A percentile compares a stretch with the other conserved stretches of the same genome.
These are phyloP conservation scores for Naganishia sp. DNA, from an alignment of 1,284 basidiomycete species.

Conservation along the genomic window DNA sequence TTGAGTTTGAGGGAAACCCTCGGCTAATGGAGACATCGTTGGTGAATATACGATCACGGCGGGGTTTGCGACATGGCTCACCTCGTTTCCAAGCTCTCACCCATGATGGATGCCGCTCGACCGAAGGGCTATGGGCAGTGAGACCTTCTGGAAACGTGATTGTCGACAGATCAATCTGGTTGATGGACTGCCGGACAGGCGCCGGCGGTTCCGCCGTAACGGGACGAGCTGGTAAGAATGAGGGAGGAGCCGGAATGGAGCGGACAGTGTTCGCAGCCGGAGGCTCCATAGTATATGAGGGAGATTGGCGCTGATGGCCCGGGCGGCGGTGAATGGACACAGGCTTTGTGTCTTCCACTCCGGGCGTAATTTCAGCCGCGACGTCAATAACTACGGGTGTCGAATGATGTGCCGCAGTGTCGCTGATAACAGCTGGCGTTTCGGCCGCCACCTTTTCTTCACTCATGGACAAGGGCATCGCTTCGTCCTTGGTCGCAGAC, in stretches of 20 bases:
- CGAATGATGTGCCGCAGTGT: neutral
- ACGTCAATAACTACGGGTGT: neutral
- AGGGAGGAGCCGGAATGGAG: slow-evolving; percentile 12
- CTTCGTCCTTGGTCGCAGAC: neutral
- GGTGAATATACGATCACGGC: neutral
- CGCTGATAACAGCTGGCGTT: neutral
- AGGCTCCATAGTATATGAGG: slow-evolving; percentile 26
- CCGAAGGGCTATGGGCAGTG: slow-evolving; percentile 14
- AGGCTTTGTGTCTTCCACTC: slow-evolving; percentile 7
- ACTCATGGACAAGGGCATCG: slow-evolving; percentile 9
- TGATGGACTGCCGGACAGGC: slow-evolving; percentile 1
- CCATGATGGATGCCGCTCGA: slow-evolving; percentile 21
- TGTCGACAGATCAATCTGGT: slow-evolving; percentile 8
- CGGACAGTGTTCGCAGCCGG: slow-evolving; percentile 11
- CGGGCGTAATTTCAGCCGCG: neutral
- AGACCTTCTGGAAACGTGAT: slow-evolving; percentile 32
- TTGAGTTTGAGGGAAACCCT: slow-evolving; percentile 16
- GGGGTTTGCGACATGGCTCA: slow-evolving; percentile 7
- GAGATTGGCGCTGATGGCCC: slow-evolving; percentile 31
- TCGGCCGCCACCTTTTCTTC: neutral
- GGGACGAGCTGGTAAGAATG: slow-evolving; percentile 9
- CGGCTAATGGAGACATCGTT: slow-evolving; percentile 2
- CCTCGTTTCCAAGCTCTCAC: slow-evolving; percentile 29
- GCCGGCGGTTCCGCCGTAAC: slow-evolving; percentile 3
- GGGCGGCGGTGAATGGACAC: slow-evolving; percentile 17